Evolutionary conservation across 1,284 basidiomycete species (phyloP).

Genomic region (Athelia psychrophila): DNA sequence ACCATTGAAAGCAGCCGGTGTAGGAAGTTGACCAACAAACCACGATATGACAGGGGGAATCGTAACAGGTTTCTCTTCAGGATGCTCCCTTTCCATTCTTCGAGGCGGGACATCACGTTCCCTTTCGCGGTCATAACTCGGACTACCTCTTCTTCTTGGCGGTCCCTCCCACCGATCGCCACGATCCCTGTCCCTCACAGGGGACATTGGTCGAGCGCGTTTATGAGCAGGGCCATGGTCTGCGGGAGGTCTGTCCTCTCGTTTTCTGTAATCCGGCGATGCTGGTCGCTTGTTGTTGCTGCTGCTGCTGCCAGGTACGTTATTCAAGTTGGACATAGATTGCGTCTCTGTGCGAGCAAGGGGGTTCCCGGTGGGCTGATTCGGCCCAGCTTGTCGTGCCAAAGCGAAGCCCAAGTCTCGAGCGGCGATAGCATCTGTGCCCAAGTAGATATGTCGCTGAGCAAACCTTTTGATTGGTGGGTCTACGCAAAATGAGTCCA

Average conservation of each 20-base stretch:
- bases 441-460: slow-evolving; percentile 85
- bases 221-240: slow-evolving; percentile 37
- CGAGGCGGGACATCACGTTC: slow-evolving; percentile 42
- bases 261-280: slow-evolving; percentile 43
- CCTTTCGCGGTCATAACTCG: slow-evolving; percentile 42
- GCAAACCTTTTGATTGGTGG: slow-evolving; percentile 91
- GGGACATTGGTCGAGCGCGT: slow-evolving; percentile 47
- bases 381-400: slow-evolving; percentile 33
- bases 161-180: slow-evolving; percentile 46
- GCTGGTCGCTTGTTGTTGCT: slow-evolving; percentile 38
- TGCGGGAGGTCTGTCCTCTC: slow-evolving; percentile 14
- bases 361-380: slow-evolving; percentile 20
- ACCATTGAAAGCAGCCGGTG: slow-evolving; percentile 79
- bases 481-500: slow-evolving; percentile 43
- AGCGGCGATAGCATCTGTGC: slow-evolving; percentile 85
- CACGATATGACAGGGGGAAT: slow-evolving; percentile 74
- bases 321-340: slow-evolving; percentile 25
- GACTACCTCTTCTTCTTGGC: slow-evolving; percentile 42
- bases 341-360: slow-evolving; percentile 49
- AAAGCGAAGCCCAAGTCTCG: slow-evolving; percentile 83
- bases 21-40: slow-evolving; percentile 81
- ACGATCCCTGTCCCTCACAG: slow-evolving; percentile 44
- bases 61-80: slow-evolving; percentile 47
- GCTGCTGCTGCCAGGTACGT: slow-evolving; percentile 5
- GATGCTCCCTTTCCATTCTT: slow-evolving; percentile 43